Conservation (phyloP, 2,329 filamentous ascomycete genomes). For the Alternaria burnsii region DNA sequence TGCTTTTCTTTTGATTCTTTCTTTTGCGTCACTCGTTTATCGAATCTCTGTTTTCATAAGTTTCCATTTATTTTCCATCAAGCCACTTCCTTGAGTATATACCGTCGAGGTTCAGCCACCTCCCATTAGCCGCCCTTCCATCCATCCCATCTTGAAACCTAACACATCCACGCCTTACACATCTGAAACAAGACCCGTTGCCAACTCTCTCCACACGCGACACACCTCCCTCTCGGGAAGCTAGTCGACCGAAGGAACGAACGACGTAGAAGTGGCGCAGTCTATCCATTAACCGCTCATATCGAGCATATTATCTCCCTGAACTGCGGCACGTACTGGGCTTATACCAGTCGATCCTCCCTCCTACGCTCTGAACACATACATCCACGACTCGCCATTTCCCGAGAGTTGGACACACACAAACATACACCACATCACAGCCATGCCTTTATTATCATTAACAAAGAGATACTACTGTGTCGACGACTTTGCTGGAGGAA, state of each 20-base stretch:
- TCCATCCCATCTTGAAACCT: constrained; percentile 10
- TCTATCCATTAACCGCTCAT: constrained; percentile 6
- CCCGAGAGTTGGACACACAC: constrained; percentile 1
- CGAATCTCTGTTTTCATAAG: background rate
- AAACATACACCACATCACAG: constrained; percentile 8
- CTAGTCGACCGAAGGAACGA: constrained; percentile 19
- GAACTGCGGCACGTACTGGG: constrained; percentile 10
- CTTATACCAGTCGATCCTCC: constrained; percentile 10
- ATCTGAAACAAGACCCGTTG: constrained; percentile 17
- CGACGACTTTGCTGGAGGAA: constrained; percentile 33
- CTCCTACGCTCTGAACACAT: background rate
- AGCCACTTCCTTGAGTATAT: background rate
- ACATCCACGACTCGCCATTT: background rate
- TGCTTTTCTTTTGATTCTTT: constrained; percentile 2
- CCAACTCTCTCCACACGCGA: constrained; percentile 24
- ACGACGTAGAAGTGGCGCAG: constrained; percentile 16
- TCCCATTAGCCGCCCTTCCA: background rate
- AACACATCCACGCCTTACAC: constrained; percentile 12
- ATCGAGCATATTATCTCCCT: constrained; percentile 4
- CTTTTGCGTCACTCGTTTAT: constrained; percentile 3
- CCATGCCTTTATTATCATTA: constrained; percentile 33
- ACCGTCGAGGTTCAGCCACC: background rate
- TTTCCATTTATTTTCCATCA: background rate
- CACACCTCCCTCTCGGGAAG: constrained; percentile 24
- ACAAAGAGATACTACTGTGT: constrained; percentile 44